Evolutionary conservation across 306 rosid species (phyloP), one percentile per base, ranked within the genome.

Genomic region (Sindora glabra): DNA sequence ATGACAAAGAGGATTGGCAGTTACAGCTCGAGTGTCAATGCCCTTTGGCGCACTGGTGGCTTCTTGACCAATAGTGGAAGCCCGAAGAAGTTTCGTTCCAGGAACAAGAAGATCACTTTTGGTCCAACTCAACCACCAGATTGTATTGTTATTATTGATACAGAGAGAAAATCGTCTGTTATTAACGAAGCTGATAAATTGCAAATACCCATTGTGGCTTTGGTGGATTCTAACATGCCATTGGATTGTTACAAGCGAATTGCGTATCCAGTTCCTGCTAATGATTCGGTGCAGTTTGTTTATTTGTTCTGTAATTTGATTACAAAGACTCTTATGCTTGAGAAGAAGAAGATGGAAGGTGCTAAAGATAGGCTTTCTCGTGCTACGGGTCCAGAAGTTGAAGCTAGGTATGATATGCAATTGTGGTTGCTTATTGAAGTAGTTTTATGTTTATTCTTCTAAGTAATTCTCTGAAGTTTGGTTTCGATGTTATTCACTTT

Each of bases 11-110:
- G 70, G 58, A 77, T 90, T 5, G 94, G 86, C 3, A 77, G 69
- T 32, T 86, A 76, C 47, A 42, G 69, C 29, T 83, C 83, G 6
- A 74, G 79, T 17, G 64, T 77, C 73, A 64, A 21, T 32, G 13
- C 73, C 19, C 82, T 83, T 40, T 90, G 94, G 95, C 90, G 84
- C 64, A 67, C 83, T 53, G 84, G 94, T 2, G 97, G 97, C 11
- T 86, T 80, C 63, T 81, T 90, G 49, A 81, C 97, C 38, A 90
- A 90, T 61, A 76, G 85, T 19, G 54, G 49, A 54, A 82, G 90
- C 55, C 95, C 97, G 5, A 90, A 90, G 83, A 90, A 84, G 83
- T 90, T 90, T 65, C 70, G 84, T 13, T 86, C 95, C 0, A 80
- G 95, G 60, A 60, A 71, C 65, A 90, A 86, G 85, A 78, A 80